Evolutionary conservation across 768 basidiomycete genomes (phyloP).

Genomic region (Tephrocybe sp.): DNA sequence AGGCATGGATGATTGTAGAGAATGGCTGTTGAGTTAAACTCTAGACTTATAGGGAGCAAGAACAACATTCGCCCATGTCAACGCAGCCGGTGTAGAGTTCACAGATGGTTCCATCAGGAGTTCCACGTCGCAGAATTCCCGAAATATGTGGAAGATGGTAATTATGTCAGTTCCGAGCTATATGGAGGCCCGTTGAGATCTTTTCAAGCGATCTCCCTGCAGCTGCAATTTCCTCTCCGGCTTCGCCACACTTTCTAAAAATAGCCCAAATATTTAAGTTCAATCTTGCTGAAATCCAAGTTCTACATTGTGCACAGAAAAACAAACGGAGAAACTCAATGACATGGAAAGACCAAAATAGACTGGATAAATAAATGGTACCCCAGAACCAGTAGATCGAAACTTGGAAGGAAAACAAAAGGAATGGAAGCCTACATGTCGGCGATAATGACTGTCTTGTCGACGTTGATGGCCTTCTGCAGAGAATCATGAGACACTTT

Average conservation of each 20-base stretch:
- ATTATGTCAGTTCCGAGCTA: no score
- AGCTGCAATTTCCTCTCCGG: no score
- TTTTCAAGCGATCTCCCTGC: no score
- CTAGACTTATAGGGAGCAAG: no score
- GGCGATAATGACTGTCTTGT: constrained; percentile 4
- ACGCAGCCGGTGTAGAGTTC: no score
- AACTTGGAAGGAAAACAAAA: not conserved
- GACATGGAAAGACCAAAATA: not conserved
- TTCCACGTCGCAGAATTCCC: no score
- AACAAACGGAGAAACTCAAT: no score
- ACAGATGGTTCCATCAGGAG: not conserved
- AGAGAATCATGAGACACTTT: not conserved
- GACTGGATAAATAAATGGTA: not conserved
- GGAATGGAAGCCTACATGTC: not conserved
- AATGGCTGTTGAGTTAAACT: not conserved
- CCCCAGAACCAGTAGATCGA: not conserved
- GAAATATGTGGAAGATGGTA: no score
- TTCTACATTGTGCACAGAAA: not conserved
- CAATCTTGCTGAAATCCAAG: not conserved
- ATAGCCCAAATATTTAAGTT: not conserved
- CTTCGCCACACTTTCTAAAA: not conserved
- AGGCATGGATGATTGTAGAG: not conserved
- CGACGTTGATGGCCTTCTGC: constrained; percentile 4
- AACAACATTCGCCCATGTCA: no score
- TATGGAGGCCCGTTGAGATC: no score